Evolutionary conservation across 257 asterid genomes (phyloP).

Genomic region (Rubia yunnanensis): DNA sequence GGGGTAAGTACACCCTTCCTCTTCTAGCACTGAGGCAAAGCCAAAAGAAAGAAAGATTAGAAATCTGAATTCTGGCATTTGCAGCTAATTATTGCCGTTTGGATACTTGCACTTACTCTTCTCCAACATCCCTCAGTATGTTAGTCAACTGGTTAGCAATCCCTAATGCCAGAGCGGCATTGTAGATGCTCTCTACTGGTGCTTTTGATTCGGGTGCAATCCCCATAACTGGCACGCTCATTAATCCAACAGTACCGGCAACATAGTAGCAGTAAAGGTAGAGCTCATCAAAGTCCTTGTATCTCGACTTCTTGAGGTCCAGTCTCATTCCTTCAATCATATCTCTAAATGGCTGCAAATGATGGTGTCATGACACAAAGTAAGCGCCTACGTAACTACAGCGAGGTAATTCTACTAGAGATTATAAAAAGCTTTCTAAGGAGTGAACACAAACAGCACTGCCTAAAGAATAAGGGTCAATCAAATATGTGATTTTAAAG

Average conservation of each 20-base stretch:
- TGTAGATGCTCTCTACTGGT: constrained; percentile 77
- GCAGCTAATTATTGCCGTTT: neutral
- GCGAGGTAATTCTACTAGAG: neutral
- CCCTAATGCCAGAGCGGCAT: constrained; percentile 76
- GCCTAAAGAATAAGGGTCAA: neutral
- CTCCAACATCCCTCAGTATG: constrained; percentile 95
- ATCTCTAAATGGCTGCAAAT: constrained; percentile 85
- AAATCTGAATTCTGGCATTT: neutral
- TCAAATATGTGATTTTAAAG: neutral
- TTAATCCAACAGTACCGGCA: constrained; percentile 96
- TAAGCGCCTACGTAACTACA: neutral
- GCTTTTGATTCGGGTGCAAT: constrained; percentile 87
- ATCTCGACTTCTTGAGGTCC: constrained; percentile 88
- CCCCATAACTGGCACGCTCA: constrained; percentile 99
- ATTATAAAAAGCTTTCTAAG: neutral
- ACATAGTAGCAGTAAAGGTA: constrained; percentile 90
- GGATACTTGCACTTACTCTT: constrained; percentile 61
- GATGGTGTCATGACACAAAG: neutral
- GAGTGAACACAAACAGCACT: neutral
- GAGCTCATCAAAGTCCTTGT: constrained; percentile 78
- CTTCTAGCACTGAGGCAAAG: constrained; percentile 63
- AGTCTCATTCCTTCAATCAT: constrained; percentile 98
- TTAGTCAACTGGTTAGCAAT: constrained; percentile 92
- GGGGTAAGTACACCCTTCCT: constrained; percentile 90
- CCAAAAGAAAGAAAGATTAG: neutral